Conservation (phyloP, 164 flowering plant species). For the Berberis thunbergii region DNA sequence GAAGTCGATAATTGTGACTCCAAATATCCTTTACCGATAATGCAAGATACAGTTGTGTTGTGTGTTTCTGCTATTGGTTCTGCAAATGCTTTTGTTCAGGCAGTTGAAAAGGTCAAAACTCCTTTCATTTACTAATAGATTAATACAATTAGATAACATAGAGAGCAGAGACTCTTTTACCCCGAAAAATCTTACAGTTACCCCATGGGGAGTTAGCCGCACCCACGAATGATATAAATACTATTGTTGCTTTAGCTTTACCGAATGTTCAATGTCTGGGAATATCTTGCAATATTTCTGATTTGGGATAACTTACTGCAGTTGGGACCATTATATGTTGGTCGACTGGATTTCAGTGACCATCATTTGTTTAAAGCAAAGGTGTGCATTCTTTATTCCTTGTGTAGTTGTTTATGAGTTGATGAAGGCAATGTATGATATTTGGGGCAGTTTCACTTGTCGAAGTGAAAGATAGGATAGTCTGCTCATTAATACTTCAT, state of each 20-base stretch:
- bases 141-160: neutral
- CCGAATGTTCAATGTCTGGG: too few relatives aligned
- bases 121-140: neutral
- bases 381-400: constrained; percentile 24
- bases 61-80: constrained; percentile 81
- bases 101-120: constrained; percentile 40
- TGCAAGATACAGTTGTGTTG: constrained; percentile 27
- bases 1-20: constrained; percentile 22
- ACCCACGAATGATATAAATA: too few relatives aligned
- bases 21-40: constrained; percentile 33
- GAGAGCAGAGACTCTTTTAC: too few relatives aligned
- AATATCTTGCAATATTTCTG: neutral
- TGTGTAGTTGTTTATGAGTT: neutral
- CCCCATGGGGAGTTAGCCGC: too few relatives aligned
- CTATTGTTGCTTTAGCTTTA: too few relatives aligned
- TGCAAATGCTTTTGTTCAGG: constrained; percentile 49
- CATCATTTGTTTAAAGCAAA: constrained; percentile 51
- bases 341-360: constrained; percentile 69
- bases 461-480: too few relatives aligned
- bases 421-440: neutral
- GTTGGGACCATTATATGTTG: constrained; percentile 55
- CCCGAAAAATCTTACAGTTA: too few relatives aligned
- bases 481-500: too few relatives aligned
- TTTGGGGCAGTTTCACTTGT: neutral
- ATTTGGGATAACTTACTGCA: constrained; percentile 26